These are phyloP conservation scores for Stropharia rugosoannulata DNA, from an alignment of 768 basidiomycete genomes.

Conservation along the genomic window DNA sequence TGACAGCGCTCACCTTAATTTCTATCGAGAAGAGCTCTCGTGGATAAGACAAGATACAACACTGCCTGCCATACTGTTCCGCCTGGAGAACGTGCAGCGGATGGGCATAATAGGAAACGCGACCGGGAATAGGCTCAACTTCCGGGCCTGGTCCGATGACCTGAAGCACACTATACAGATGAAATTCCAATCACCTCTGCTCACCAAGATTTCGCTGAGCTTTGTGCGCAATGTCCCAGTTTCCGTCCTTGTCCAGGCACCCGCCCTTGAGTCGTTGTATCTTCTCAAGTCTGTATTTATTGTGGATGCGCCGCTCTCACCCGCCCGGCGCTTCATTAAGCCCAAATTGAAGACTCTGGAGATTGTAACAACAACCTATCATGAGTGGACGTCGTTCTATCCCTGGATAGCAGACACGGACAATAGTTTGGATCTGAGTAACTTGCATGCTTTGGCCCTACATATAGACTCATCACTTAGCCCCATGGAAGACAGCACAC, in stretches of 20 bases:
- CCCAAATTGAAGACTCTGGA: neutral
- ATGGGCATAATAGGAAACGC: neutral
- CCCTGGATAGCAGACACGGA: constrained; percentile 5
- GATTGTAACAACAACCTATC: neutral
- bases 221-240: constrained; percentile 10
- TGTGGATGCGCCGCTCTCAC: neutral
- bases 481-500: neutral
- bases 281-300: neutral
- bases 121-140: constrained; percentile 7
- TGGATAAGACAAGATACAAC: constrained; percentile 9
- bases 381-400: constrained; percentile 11
- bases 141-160: constrained; percentile 4
- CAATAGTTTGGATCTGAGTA: constrained; percentile 1
- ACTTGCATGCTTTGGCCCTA: neutral
- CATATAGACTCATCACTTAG: neutral
- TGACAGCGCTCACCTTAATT: constrained; percentile 1
- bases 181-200: neutral
- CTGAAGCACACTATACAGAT: constrained; percentile 5
- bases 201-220: constrained; percentile 6
- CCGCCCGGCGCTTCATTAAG: neutral
- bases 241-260: constrained; percentile 2
- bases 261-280: constrained; percentile 3
- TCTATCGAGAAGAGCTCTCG: constrained; percentile 11
- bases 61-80: constrained; percentile 4
- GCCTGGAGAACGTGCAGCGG: constrained; percentile 5